Evolutionary conservation across 2,329 filamentous ascomycete species (phyloP), one percentile per base, ranked within the genome.

Genomic region (Ophiocordyceps australis): DNA sequence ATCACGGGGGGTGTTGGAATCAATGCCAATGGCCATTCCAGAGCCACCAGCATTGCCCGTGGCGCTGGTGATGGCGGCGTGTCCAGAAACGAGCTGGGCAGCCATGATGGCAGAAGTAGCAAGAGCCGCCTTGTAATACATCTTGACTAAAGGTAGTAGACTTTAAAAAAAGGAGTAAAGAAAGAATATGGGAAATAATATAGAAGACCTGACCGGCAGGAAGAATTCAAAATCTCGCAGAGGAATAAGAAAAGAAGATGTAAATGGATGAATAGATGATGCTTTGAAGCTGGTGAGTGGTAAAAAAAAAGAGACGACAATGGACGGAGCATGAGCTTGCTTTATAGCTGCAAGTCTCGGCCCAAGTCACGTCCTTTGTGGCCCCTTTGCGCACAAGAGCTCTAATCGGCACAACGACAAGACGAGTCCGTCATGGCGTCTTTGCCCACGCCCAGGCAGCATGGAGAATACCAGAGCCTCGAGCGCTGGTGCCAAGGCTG

Each of bases 51-150:
- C 53, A 37, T 74, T 54, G 30, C 69, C 70, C 20, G 55, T 56
- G 17, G 70, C 70, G 24, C 47, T 47, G 38, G 62, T 58, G 47
- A 76, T 72, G 37, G 62, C 67, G 31, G 59, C 57, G 54, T 76
- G 71, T 40, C 62, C 66, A 35, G 65, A 55, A 34, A 64, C 68
- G 27, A 74, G 57, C 35, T 60, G 50, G 38, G 57, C 57, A 33
- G 58, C 50, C 37, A 63, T 53, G 40, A 72, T 44, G 46, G 68
- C 51, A 41, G 57, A 50, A 41, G 66, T 45, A 35, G 49, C 33
- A 31, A 55, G 16, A 31, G 47, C 22, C 25, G 34, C 35, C 35
- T 47, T 50, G 40, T 45, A 32, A 28, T 38, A 35, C 41, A 49
- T 52, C 15, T 29, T 44, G 35, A 21, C 15, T 31, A 17, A 23